Conservation (phyloP, 345 rosid species). For the Diplotaxis tenuifolia region DNA sequence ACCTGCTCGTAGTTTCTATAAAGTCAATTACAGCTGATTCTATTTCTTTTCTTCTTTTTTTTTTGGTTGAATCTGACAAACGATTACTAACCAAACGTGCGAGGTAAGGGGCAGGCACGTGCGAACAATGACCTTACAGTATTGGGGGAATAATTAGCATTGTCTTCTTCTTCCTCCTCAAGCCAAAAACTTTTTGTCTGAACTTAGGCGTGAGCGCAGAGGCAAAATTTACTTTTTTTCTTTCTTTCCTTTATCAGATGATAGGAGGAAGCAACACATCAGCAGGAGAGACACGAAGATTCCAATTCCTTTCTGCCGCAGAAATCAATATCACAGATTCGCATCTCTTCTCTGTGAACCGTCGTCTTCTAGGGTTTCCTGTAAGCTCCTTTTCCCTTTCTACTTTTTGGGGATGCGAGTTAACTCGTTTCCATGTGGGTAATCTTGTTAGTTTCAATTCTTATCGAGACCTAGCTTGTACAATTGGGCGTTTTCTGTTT, state of each 20-base stretch:
- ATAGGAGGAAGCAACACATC: neutral
- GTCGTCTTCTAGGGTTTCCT: neutral
- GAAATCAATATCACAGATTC: neutral
- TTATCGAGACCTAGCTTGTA: neutral
- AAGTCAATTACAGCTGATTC: neutral
- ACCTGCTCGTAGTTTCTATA: neutral
- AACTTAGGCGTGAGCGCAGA: neutral
- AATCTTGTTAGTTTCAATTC: neutral
- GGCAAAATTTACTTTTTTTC: neutral
- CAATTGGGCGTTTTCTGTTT: neutral
- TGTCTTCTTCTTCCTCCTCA: neutral
- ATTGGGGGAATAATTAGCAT: neutral
- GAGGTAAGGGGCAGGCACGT: neutral
- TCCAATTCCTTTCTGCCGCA: neutral
- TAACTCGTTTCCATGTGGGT: neutral
- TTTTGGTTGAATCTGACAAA: neutral
- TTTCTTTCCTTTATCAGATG: neutral
- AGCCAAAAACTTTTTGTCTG: neutral
- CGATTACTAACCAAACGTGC: neutral
- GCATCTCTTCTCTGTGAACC: neutral
- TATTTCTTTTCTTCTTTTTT: too few species aligned
- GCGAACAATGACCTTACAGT: neutral
- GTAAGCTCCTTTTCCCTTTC: neutral
- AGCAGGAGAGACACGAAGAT: too few species aligned
- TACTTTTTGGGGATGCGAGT: neutral